Evolutionary conservation across 768 basidiomycete species (phyloP), one percentile per base, ranked within the genome.

Genomic region (Boletus patriciae): DNA sequence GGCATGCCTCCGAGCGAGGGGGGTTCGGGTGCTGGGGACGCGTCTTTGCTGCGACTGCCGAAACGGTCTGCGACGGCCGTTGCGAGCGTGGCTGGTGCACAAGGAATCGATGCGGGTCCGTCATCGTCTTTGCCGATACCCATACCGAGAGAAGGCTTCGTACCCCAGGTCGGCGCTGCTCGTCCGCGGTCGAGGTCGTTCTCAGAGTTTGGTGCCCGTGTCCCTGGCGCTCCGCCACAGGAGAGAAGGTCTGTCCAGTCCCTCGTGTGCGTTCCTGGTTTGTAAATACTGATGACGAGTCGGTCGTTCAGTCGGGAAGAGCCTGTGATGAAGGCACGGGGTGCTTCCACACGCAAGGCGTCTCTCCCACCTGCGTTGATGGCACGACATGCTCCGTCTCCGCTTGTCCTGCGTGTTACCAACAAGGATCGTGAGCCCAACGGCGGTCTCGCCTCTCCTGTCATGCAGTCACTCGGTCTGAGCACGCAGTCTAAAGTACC

Each of bases 161-260:
- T 83, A 54, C 88, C 90, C 0, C 78, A 79, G 53, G 76, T 74
- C 10, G 75, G 77, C 8, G 76, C 76, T 3, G 62, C 74, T 10
- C 73, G 90, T 7, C 82, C 80, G 15, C 72, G 81, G 6, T 91
- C 90, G 6, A 70, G 89, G 48, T 90, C 88, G 21, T 92, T 92
- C 66, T 91, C 89, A 10, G 86, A 83, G 3, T 86, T 90, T 70
- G 80, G 83, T 49, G 74, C 77, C 5, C 62, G 69, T 6, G 52
- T 51, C 1, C 45, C 50, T 47, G n/a, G 13, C 6, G 36, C 49
- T 9, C 1, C 10, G 25, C 47, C 45, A 13, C 58, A 29, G 18
- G 55, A 60, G 21, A 59, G 16, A 44, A 67, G 66, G 72, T 72
- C 9, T 27, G 66, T 57, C 9, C 4, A 15, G 11, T 25, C 1